Conservation (phyloP, 805 yeast species). For the Saturnispora mendoncae region DNA sequence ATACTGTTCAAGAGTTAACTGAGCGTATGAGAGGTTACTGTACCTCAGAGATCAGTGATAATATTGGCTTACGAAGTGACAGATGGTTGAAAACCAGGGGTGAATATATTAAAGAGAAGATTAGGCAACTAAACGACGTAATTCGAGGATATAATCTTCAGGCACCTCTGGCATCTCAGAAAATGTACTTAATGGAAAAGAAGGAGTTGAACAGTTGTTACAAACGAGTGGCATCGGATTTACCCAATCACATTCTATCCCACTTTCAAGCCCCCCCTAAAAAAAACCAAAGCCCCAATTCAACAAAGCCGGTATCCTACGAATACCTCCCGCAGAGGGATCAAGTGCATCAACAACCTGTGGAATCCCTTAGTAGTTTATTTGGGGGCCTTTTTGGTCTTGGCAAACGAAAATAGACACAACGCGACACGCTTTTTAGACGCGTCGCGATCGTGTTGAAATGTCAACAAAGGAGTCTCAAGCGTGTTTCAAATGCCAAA, state of each 20-base stretch:
- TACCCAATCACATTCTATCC: conserved; percentile 6
- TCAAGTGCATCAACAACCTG: conserved; percentile 22
- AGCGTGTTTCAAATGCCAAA: conserved; percentile 7
- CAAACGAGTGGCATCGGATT: conserved; percentile 23
- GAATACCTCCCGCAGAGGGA: conserved; percentile 19
- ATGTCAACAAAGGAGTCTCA: conserved; percentile 9
- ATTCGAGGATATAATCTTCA: conserved; percentile 54
- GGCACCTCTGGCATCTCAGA: conserved; percentile 54
- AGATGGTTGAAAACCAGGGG: conserved; percentile 33
- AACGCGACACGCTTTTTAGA: conserved; percentile 4
- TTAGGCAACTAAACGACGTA: conserved; percentile 37
- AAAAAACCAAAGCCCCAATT: background rate
- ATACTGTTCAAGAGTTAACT: conserved; percentile 15
- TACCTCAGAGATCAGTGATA: background rate
- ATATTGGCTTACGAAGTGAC: conserved; percentile 16
- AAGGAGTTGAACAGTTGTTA: conserved; percentile 37
- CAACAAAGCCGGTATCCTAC: conserved; percentile 2
- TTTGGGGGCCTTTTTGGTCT: background rate
- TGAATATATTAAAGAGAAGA: conserved; percentile 27
- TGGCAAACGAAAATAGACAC: background rate
- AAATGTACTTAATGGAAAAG: conserved; percentile 38
- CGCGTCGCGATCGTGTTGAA: conserved; percentile 3
- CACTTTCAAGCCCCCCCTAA: conserved; percentile 13
- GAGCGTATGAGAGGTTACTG: conserved; percentile 9
- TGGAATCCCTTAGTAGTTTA: conserved; percentile 25